These are phyloP conservation scores for Trichosanthes cucumerina DNA, from an alignment of 306 rosid genomes.

Conservation along the genomic window DNA sequence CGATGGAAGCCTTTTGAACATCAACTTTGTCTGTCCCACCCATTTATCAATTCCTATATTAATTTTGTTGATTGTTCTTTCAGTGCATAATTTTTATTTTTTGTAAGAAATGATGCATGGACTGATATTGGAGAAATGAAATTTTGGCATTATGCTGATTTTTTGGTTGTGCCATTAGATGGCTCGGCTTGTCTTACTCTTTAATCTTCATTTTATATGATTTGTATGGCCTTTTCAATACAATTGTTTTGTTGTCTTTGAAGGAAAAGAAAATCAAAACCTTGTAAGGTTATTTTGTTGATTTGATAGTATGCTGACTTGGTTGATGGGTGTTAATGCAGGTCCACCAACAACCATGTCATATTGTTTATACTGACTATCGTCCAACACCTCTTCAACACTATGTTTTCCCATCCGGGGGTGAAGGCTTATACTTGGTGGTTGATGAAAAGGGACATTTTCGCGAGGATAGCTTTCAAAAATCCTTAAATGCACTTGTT, in stretches of 20 bases:
- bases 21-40: neutral
- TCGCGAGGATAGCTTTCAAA: conserved; percentile 82
- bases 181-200: neutral
- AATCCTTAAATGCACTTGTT: conserved; percentile 62
- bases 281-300: neutral
- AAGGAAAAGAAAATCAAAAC: neutral
- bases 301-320: conserved; percentile 2
- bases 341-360: conserved; percentile 94
- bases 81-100: neutral
- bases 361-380: conserved; percentile 86
- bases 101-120: neutral
- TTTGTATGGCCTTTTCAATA: neutral
- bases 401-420: conserved; percentile 80
- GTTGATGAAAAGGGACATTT: conserved; percentile 86
- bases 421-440: conserved; percentile 74
- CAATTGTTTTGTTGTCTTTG: neutral
- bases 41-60: neutral
- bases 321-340: conserved; percentile 31
- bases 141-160: neutral
- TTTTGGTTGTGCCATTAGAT: neutral
- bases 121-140: neutral
- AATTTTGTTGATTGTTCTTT: neutral
- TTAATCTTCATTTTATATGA: neutral
- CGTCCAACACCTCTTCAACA: conserved; percentile 97
- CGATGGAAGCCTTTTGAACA: neutral